These are phyloP conservation scores for Aspergillus tamarii DNA, from an alignment of 2,329 filamentous ascomycete species.

Conservation along the genomic window DNA sequence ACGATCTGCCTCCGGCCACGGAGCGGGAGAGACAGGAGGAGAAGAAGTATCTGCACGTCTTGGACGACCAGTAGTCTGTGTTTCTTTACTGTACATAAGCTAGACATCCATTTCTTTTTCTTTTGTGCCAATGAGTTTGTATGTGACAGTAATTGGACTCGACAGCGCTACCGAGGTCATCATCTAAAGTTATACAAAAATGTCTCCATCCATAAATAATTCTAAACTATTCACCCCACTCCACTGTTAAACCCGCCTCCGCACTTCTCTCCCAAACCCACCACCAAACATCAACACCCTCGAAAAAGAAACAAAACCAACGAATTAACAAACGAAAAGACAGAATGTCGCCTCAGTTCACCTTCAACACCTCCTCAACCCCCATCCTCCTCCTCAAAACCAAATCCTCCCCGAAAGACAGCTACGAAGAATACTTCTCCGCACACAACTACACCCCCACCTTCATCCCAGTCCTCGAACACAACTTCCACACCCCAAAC, in stretches of 20 bases:
- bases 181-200: background rate
- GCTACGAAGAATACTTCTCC: conserved; percentile 50
- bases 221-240: background rate
- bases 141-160: background rate
- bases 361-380: conserved; percentile 10
- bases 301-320: background rate
- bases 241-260: conserved; percentile 6
- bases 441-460: conserved; percentile 34
- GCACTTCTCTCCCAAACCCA: conserved; percentile 1
- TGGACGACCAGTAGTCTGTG: conserved; percentile 73
- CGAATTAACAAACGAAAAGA: conserved; percentile 6
- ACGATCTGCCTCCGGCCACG: conserved; percentile 90
- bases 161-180: background rate
- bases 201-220: background rate
- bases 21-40: conserved; percentile 94
- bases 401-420: conserved; percentile 48
- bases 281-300: background rate
- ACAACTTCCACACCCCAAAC: conserved; percentile 43
- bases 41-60: conserved; percentile 94
- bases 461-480: conserved; percentile 53
- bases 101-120: conserved; percentile 41
- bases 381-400: conserved; percentile 54
- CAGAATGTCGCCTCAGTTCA: conserved; percentile 3
- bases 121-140: conserved; percentile 25
- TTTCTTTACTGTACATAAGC: conserved; percentile 46